A percentile compares a stretch with the other conserved stretches of the same genome.
Evolutionary conservation across 352 stramenopile species (phyloP).

Genomic region (Phytophthora pinifolia): DNA sequence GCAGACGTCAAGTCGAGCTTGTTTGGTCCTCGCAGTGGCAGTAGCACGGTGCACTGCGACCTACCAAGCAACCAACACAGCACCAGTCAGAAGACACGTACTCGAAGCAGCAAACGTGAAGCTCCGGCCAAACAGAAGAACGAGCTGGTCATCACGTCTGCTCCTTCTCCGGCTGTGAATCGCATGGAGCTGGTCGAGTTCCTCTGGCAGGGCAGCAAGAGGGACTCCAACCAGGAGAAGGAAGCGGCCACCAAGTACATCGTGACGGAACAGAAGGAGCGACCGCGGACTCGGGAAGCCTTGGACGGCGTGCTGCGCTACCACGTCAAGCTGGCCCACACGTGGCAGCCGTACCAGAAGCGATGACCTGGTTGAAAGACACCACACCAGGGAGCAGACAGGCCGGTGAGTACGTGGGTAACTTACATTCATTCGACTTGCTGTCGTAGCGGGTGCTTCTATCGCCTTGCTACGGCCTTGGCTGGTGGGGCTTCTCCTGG

Average conservation of each 20-base stretch:
- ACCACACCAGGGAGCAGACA: background rate
- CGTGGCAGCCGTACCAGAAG: constrained; percentile 41
- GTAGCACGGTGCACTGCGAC: constrained; percentile 43
- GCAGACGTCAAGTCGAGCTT: constrained; percentile 42
- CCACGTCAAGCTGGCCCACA: constrained; percentile 66
- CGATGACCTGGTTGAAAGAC: constrained; percentile 7
- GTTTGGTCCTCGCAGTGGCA: constrained; percentile 23
- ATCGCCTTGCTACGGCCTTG: constrained; percentile 28
- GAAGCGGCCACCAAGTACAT: constrained; percentile 9
- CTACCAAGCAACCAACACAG: constrained; percentile 16
- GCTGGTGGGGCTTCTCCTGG: constrained; percentile 22
- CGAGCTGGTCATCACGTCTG: constrained; percentile 30
- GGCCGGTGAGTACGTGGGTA: constrained; percentile 18
- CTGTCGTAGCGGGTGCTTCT: constrained; percentile 28
- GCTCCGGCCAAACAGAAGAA: constrained; percentile 12
- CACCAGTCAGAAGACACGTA: constrained; percentile 9
- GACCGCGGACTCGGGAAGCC: constrained; percentile 9
- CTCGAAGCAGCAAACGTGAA: background rate
- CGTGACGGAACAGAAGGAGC: constrained; percentile 13
- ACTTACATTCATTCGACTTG: constrained; percentile 39
- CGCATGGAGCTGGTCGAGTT: constrained; percentile 29
- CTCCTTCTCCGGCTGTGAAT: constrained; percentile 7
- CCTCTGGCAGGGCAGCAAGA: constrained; percentile 13
- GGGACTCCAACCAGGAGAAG: constrained; percentile 28
- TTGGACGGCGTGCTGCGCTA: constrained; percentile 42